A percentile compares a stretch with the other conserved stretches of the same genome.
Conservation (phyloP, 495 filamentous ascomycete species). For the Bryoglossum gracile region DNA sequence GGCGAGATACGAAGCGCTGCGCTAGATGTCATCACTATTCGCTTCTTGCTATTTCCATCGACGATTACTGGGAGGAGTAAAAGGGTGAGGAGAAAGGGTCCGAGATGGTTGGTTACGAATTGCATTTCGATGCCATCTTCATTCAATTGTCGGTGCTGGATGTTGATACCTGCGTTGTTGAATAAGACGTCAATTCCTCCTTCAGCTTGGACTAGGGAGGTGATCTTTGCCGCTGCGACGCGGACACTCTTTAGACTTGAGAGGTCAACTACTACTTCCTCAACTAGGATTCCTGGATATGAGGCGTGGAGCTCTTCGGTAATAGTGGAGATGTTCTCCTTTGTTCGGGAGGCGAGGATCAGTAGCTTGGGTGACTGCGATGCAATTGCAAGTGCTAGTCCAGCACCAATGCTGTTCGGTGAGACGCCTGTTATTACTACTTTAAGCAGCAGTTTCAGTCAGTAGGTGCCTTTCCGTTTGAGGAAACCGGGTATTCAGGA, state of each 20-base stretch:
- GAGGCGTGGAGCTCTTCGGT: not conserved
- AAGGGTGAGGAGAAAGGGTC: slow-evolving; percentile 53
- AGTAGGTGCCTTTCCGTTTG: no score
- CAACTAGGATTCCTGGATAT: not conserved
- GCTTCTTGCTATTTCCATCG: not conserved
- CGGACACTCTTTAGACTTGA: slow-evolving; percentile 7
- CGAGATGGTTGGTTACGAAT: slow-evolving; percentile 52
- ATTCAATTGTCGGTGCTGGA: not conserved
- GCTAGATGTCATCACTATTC: slow-evolving; percentile 10
- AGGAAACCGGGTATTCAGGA: no score
- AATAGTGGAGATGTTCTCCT: slow-evolving; percentile 28
- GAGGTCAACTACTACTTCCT: slow-evolving; percentile 13
- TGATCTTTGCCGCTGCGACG: slow-evolving; percentile 20
- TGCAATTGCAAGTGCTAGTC: slow-evolving; percentile 38
- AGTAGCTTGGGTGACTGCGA: slow-evolving; percentile 33
- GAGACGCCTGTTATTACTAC: slow-evolving; percentile 41
- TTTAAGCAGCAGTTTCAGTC: slow-evolving; percentile 1
- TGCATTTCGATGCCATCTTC: slow-evolving; percentile 45
- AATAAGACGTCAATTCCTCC: slow-evolving; percentile 30
- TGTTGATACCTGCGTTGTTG: slow-evolving; percentile 29
- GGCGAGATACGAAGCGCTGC: slow-evolving; percentile 15
- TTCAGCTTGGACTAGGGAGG: slow-evolving; percentile 23
- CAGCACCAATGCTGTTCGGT: slow-evolving; percentile 38
- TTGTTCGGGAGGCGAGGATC: slow-evolving; percentile 37
- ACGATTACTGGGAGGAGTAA: slow-evolving; percentile 32